Conservation (phyloP, 1,284 basidiomycete genomes). For the Trichosporon asahii region DNA sequence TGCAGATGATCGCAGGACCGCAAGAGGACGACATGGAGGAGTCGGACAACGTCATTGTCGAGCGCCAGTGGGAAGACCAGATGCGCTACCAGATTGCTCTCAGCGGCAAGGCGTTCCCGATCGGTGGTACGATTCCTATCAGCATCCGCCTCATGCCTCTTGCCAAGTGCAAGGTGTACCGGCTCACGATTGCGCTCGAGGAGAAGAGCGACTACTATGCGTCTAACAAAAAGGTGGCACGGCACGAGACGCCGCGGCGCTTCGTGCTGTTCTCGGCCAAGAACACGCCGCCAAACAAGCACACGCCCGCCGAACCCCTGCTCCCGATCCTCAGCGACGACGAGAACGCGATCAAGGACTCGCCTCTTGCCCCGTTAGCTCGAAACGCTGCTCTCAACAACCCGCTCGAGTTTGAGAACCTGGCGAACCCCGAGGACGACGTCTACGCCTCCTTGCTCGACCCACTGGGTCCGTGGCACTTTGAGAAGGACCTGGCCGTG, state of each 20-base stretch:
- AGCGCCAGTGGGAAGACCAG: constrained; percentile 88
- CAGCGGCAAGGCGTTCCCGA: constrained; percentile 72
- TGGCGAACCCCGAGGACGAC: constrained; percentile 49
- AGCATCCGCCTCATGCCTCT: constrained; percentile 79
- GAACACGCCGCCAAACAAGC: constrained; percentile 52
- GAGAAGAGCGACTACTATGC: constrained; percentile 78
- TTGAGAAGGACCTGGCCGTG: constrained; percentile 53
- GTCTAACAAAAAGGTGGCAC: constrained; percentile 65
- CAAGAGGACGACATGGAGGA: constrained; percentile 75
- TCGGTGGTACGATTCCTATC: constrained; percentile 79
- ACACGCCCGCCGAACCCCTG: constrained; percentile 51
- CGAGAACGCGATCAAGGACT: constrained; percentile 48
- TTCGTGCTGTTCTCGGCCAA: constrained; percentile 68
- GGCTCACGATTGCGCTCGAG: constrained; percentile 75
- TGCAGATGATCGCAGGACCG: constrained; percentile 72
- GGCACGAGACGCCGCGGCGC: constrained; percentile 68
- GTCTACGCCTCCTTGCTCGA: constrained; percentile 54
- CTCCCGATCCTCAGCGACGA: constrained; percentile 57
- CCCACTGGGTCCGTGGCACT: constrained; percentile 58
- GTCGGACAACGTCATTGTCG: constrained; percentile 75
- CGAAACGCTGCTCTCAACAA: constrained; percentile 44
- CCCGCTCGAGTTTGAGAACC: constrained; percentile 47
- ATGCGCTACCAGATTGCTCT: constrained; percentile 73
- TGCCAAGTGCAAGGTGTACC: constrained; percentile 76
- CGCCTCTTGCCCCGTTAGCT: constrained; percentile 52